These are phyloP conservation scores for Agaricus bisporus DNA, from an alignment of 768 basidiomycete genomes.

Conservation along the genomic window DNA sequence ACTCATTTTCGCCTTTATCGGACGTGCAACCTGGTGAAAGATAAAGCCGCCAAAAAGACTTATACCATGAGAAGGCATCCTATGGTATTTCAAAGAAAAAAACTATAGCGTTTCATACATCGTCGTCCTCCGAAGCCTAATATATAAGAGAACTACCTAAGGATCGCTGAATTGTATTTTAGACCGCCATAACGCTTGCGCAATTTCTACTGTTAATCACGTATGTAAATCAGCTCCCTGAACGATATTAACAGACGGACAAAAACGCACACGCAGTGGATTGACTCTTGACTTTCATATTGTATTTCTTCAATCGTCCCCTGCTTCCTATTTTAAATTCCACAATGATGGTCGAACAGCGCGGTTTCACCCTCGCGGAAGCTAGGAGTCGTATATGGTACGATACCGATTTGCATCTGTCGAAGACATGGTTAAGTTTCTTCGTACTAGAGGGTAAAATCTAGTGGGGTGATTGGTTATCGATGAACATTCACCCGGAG, in stretches of 20 bases:
- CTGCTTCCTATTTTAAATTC: background rate
- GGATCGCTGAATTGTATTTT: background rate
- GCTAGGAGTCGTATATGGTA: slow-evolving; percentile 1
- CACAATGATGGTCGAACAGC: background rate
- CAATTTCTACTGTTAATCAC: background rate
- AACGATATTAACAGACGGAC: too few species aligned
- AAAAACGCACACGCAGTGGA: background rate
- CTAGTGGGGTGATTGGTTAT: background rate
- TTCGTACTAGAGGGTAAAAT: slow-evolving; percentile 7
- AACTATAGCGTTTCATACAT: too few species aligned
- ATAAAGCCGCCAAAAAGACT: too few species aligned
- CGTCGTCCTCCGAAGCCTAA: too few species aligned
- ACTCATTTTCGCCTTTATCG: too few species aligned
- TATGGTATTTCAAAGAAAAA: too few species aligned
- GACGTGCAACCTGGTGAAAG: too few species aligned
- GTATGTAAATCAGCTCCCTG: background rate
- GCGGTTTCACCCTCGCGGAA: background rate
- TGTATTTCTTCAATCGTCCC: slow-evolving; percentile 2
- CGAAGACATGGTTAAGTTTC: slow-evolving; percentile 1
- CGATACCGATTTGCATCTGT: slow-evolving; percentile 4
- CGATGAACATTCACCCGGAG: background rate
- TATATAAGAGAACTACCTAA: background rate
- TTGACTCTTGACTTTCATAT: background rate
- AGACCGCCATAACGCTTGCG: background rate
- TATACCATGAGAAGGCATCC: too few species aligned